Evolutionary conservation across 768 basidiomycete species (phyloP), one percentile per base, ranked within the genome.

Genomic region (Pisolithus albus): DNA sequence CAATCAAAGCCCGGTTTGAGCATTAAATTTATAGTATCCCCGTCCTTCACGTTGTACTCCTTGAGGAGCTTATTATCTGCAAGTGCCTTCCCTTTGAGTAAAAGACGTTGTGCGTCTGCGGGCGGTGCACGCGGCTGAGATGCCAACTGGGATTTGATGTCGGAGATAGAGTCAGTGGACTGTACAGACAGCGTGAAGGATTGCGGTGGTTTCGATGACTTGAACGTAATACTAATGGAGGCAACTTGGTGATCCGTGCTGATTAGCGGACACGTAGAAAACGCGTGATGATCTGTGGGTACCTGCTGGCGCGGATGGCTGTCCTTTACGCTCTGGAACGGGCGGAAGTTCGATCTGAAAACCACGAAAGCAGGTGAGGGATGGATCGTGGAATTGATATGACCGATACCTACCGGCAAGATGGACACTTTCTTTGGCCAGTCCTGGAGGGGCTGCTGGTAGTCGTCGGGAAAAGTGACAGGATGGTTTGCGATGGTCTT

Each of bases 31-130:
- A 98, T 73, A 10, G 82, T 86, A 58, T 89, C 84, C 10, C 86
- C 88, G 63, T 85, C 80, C 60, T 83, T 80, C 61, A 94, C 76
- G 62, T 72, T 80, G 73, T 97, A 99, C 66, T 98, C 96, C 63
- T 87, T 86, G 38, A 98, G 72, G 9, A 99, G 80, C 64, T 94
- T 95, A 23, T 72, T 72, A 72, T 97, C 95, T 15, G 82, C 83
- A 56, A 98, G 79, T 0, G 87, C 92, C 67, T 99, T 99, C 51
- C 96, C 96, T 70, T 94, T 97, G 49, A 96, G 75, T 10, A 99
- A 74, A 15, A 97, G 79, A 3, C 96, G 76, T 67, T 96, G 94
- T 28, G 78, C 75, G 63, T 91, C 84, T 42, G 83, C 79, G 8
- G 86, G 80, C 0, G 93, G 93, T 0, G 90, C 89, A 46, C 73